phyloP scores from a whole-genome alignment of 2,329 filamentous ascomycete genomes.

The Celoporthe dispersa region DNA sequence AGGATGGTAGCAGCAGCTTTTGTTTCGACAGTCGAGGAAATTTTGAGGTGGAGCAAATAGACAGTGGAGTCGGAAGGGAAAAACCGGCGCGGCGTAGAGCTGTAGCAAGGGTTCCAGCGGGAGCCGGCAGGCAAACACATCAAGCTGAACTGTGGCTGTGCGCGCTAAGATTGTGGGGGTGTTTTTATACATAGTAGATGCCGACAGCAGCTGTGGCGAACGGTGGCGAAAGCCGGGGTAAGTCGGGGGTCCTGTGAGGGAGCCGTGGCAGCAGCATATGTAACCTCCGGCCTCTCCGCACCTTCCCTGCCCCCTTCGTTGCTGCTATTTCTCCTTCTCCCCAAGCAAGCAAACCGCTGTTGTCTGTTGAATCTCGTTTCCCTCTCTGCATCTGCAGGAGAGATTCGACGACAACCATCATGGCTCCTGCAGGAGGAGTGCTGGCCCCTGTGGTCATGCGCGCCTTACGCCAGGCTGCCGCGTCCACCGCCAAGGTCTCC shows the following conservation, averaged over 20 bases:
- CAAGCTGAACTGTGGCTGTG: neutral
- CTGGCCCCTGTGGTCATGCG: slow-evolving; percentile 61
- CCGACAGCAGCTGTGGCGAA: neutral
- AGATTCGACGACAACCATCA: slow-evolving; percentile 40
- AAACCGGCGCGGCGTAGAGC: slow-evolving; percentile 15
- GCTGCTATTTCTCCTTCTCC: neutral
- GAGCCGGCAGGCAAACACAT: neutral
- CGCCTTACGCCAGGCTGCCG: slow-evolving; percentile 56
- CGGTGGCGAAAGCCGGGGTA: neutral
- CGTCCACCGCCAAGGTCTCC: slow-evolving; percentile 48
- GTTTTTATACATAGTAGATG: neutral
- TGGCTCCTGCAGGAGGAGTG: slow-evolving; percentile 61
- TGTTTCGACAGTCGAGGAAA: slow-evolving; percentile 13
- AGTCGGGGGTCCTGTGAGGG: neutral
- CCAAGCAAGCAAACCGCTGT: neutral
- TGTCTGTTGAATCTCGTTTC: slow-evolving; percentile 11
- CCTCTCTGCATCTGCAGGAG: slow-evolving; percentile 28
- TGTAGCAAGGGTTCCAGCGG: neutral
- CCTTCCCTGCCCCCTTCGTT: neutral
- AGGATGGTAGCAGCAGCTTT: slow-evolving; percentile 15
- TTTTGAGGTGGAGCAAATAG: slow-evolving; percentile 19
- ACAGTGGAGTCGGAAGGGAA: slow-evolving; percentile 28
- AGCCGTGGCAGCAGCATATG: slow-evolving; percentile 4
- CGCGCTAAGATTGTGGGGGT: neutral
- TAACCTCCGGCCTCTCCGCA: slow-evolving; percentile 2